Evolutionary conservation across 192 early-diverging fungal genomes (phyloP).

Genomic region (Coemansia sp.): DNA sequence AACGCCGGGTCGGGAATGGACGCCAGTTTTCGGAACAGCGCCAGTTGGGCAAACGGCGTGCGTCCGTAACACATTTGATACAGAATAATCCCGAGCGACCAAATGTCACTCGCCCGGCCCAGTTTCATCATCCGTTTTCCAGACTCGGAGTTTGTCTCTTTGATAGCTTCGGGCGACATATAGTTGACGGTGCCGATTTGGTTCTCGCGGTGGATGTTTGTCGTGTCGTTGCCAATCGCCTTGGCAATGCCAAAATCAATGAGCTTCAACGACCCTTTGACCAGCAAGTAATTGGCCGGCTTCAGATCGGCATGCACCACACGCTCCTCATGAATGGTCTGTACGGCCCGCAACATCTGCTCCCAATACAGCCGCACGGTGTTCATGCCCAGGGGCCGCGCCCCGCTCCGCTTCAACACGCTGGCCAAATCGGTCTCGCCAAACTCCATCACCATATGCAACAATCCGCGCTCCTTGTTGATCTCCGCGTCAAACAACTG

Average conservation of each 20-base stretch:
- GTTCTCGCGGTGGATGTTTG: conserved; percentile 85
- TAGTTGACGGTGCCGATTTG: conserved; percentile 92
- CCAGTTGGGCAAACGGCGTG: conserved; percentile 77
- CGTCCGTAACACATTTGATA: conserved; percentile 88
- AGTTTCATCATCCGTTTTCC: conserved; percentile 58
- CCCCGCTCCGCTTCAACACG: conserved; percentile 56
- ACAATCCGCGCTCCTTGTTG: conserved; percentile 57
- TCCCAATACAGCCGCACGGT: conserved; percentile 84
- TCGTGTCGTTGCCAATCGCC: conserved; percentile 87
- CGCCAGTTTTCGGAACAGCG: conserved; percentile 66
- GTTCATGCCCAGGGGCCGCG: conserved; percentile 63
- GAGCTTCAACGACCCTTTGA: conserved; percentile 81
- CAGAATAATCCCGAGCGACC: conserved; percentile 91
- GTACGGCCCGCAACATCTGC: conserved; percentile 91
- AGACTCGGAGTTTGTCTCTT: conserved; percentile 44
- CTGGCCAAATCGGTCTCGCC: conserved; percentile 86
- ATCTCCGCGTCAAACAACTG: conserved; percentile 76
- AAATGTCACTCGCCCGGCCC: conserved; percentile 81
- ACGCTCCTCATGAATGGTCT: conserved; percentile 79
- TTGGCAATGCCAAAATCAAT: conserved; percentile 99
- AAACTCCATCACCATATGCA: conserved; percentile 86
- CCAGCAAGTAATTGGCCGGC: conserved; percentile 93
- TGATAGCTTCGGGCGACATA: conserved; percentile 92
- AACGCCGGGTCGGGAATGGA: conserved; percentile 71
- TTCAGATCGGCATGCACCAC: conserved; percentile 95